phyloP scores from a whole-genome alignment of 2,329 filamentous ascomycete genomes.

The Dactylellina leptospora region DNA sequence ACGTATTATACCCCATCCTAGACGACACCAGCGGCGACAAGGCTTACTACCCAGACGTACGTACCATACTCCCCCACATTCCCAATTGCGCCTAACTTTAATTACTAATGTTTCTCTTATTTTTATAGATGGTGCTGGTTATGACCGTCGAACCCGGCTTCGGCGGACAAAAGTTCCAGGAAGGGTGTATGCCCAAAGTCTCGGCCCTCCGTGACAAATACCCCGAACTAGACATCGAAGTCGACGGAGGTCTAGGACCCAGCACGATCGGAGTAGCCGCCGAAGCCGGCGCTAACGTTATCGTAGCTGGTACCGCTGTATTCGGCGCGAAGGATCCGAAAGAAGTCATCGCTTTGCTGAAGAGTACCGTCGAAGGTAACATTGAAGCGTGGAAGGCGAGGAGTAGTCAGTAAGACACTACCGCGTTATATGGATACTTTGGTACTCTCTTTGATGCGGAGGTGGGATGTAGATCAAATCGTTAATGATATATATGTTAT shows the following conservation, averaged over 20 bases:
- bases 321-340: conserved; percentile 90
- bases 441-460: too few relatives aligned
- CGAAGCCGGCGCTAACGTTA: conserved; percentile 95
- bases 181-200: conserved; percentile 93
- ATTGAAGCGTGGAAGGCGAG: conserved; percentile 26
- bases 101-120: conserved; percentile 35
- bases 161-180: conserved; percentile 98
- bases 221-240: conserved; percentile 93
- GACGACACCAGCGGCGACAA: conserved; percentile 75
- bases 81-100: neutral
- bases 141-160: conserved; percentile 99
- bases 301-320: conserved; percentile 94
- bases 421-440: neutral
- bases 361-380: conserved; percentile 76
- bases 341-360: conserved; percentile 83
- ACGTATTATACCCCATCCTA: conserved; percentile 88
- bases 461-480: too few relatives aligned
- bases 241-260: conserved; percentile 89
- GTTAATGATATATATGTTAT: too few relatives aligned
- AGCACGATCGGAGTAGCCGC: conserved; percentile 92
- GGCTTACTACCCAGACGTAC: conserved; percentile 33
- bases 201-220: conserved; percentile 82
- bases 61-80: neutral
- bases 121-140: conserved; percentile 86
- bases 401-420: conserved; percentile 13